Evolutionary conservation across 2,329 filamentous ascomycete species (phyloP), one percentile per base, ranked within the genome.

Genomic region (Ceratocystis huliohia): DNA sequence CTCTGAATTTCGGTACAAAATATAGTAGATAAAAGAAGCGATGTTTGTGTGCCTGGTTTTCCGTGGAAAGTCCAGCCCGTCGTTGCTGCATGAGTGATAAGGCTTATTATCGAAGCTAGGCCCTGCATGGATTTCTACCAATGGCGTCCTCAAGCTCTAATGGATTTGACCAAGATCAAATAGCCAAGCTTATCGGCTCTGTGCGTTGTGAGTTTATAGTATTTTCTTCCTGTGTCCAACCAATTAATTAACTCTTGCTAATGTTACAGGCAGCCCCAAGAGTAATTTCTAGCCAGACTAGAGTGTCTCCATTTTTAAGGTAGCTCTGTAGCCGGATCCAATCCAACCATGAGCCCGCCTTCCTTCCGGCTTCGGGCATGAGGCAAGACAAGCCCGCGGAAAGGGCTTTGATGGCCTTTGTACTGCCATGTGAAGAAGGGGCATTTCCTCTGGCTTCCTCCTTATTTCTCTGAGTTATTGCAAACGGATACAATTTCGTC

Each of bases 21-120:
- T 10, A 17, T 7, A 37, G 41, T 37, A 20, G 56, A 59, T 13
- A 5, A 3, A 62, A 48, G 22, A 37, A 63, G 41, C 28, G 13
- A 15, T 46, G 8, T 22, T 5, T 45, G 17, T 48, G 15, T 13
- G 20, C 25, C 37, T 64, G 7, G 66, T 68, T 68, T 68, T 22
- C 66, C 66, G 64, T 66, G 66, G 66, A 64, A 68, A 68, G 63
- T 22, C 33, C 3, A 44, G 15, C 3, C 28, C 37, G 13, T 41
- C 2, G 45, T 63, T 48, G 25, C 3, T 53, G 3, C 22, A 15
- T 46, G n/a, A 8, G 13, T 17, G 44, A 64, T 64, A 64, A 59
- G 56, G 25, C 28, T 59, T 59, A 59, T 59, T 28, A 28, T 59
- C 15, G 17, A 59, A n/a, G 56, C 28, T 37, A 33, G 56, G 33